Percentiles rank a stretch among this genome's conserved stretches.
phyloP scores from a whole-genome alignment of 2,329 filamentous ascomycete species.

The Parasarocladium wereldwijsianum region DNA sequence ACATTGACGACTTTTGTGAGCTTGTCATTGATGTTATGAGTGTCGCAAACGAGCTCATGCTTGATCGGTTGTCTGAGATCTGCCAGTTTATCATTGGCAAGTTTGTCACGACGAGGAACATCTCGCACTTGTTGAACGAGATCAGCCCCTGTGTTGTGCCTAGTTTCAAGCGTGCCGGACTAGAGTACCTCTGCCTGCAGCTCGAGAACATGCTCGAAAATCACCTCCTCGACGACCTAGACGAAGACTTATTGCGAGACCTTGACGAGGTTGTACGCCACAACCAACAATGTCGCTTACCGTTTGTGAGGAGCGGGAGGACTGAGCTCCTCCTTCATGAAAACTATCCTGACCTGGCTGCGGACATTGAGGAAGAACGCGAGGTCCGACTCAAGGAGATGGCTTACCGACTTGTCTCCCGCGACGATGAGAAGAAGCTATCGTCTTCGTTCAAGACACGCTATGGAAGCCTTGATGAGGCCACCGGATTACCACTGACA shows the following conservation, averaged over 20 bases:
- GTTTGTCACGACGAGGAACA: constrained; percentile 76
- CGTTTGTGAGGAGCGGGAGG: constrained; percentile 62
- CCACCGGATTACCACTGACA: constrained; percentile 22
- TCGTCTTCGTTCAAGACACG: constrained; percentile 46
- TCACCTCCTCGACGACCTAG: constrained; percentile 70
- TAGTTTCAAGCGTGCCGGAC: constrained; percentile 72
- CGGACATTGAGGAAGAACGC: constrained; percentile 53
- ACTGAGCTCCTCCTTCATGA: constrained; percentile 53
- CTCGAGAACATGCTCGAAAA: constrained; percentile 88
- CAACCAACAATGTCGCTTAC: constrained; percentile 67
- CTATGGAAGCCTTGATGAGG: constrained; percentile 52
- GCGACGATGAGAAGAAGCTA: constrained; percentile 48
- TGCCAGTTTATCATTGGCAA: constrained; percentile 74
- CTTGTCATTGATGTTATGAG: constrained; percentile 83
- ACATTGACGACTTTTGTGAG: constrained; percentile 74
- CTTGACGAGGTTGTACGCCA: constrained; percentile 67
- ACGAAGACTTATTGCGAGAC: constrained; percentile 67
- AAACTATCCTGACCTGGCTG: constrained; percentile 44
- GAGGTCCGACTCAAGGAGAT: constrained; percentile 63
- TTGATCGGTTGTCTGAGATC: constrained; percentile 77
- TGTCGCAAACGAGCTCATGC: constrained; percentile 87
- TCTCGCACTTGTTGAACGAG: constrained; percentile 71
- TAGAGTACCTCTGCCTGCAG: constrained; percentile 87
- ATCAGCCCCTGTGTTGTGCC: constrained; percentile 72
- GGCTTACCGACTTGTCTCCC: constrained; percentile 48